Conservation (phyloP, 169 alveolate genomes). For the Theileria equi region DNA sequence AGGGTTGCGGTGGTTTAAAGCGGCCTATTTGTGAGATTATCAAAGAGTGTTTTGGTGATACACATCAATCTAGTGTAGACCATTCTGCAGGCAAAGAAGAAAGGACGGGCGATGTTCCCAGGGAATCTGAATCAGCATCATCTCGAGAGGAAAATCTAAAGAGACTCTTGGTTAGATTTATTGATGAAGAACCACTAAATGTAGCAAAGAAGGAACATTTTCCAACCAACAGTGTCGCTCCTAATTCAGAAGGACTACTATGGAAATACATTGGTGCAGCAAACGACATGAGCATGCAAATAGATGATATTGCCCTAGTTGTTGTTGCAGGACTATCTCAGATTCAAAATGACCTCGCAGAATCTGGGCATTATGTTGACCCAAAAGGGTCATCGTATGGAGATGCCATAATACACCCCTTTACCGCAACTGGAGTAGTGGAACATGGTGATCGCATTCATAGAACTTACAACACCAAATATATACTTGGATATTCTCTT, state of each 20-base stretch:
- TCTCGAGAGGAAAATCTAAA: no score
- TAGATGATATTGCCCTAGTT: constrained; percentile 12
- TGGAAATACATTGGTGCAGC: constrained; percentile 56
- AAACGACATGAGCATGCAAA: constrained; percentile 24
- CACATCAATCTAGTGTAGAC: no score
- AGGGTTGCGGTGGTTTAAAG: background rate
- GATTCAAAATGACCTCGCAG: background rate
- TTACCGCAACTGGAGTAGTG: background rate
- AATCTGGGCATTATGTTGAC: no score
- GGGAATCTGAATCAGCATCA: no score
- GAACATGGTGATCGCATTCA: constrained; percentile 4
- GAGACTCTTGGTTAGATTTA: constrained; percentile 33
- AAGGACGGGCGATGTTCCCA: no score
- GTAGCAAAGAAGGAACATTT: background rate
- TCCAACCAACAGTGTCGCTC: background rate
- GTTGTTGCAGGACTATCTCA: constrained; percentile 43
- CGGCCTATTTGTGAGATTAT: background rate
- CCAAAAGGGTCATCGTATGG: background rate
- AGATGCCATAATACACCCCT: constrained; percentile 28
- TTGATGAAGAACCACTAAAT: constrained; percentile 20
- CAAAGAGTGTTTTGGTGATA: background rate
- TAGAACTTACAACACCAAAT: background rate
- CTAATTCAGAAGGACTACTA: background rate
- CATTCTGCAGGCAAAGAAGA: no score
- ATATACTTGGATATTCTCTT: constrained; percentile 11